These are phyloP conservation scores for Magnolia kwangsiensis DNA, from an alignment of 164 flowering plant genomes.

Conservation along the genomic window DNA sequence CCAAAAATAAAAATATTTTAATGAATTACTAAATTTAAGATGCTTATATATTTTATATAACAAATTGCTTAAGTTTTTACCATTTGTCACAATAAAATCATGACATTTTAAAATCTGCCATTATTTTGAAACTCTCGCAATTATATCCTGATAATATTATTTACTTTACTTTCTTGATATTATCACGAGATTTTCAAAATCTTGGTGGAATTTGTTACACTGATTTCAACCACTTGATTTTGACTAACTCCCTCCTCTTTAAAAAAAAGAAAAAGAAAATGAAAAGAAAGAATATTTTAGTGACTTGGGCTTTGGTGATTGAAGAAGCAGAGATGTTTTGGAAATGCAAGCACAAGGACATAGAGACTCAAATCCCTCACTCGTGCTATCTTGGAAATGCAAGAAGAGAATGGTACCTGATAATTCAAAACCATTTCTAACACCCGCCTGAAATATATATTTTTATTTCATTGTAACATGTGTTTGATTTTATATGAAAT, in stretches of 20 bases:
- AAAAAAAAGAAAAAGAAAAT: not conserved
- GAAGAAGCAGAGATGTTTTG: slow-evolving; percentile 8
- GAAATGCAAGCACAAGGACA: not conserved
- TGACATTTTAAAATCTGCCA: not conserved
- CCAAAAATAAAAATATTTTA: too few relatives aligned
- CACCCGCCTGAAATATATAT: not conserved
- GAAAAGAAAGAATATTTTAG: not conserved
- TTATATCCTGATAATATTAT: not conserved
- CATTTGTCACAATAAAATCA: too few relatives aligned
- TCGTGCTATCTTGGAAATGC: slow-evolving; percentile 8
- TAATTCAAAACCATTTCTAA: not conserved
- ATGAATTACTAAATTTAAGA: too few relatives aligned
- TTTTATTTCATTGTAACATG: not conserved
- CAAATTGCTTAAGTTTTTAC: not conserved
- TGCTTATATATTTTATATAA: too few relatives aligned
- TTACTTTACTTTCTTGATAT: not conserved
- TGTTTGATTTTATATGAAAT: not conserved
- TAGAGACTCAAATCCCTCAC: slow-evolving; percentile 5
- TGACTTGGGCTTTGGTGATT: not conserved
- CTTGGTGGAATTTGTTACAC: not conserved
- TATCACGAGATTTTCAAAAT: not conserved
- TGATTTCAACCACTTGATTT: not conserved
- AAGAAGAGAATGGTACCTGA: not conserved
- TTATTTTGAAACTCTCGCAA: not conserved
- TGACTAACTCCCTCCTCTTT: not conserved